Percentiles rank a stretch among this genome's conserved stretches.
phyloP scores from a whole-genome alignment of 2,329 filamentous ascomycete species.

The Pyrenochaeta sp. region DNA sequence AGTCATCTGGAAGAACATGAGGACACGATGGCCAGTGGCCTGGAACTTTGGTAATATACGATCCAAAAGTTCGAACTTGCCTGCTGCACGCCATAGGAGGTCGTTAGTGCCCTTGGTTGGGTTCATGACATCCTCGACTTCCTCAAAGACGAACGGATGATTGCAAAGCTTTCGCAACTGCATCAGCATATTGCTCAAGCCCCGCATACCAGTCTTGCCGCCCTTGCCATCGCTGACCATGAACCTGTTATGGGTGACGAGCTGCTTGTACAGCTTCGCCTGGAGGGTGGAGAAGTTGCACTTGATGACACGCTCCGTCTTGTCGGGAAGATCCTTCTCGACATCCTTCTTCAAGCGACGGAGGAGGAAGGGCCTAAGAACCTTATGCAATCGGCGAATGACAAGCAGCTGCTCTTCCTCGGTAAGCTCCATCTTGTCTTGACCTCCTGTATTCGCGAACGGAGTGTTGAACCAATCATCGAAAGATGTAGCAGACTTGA shows the following conservation, averaged over 20 bases:
- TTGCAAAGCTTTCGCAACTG: slow-evolving; percentile 98
- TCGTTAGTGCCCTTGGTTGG: slow-evolving; percentile 89
- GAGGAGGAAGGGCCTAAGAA: slow-evolving; percentile 93
- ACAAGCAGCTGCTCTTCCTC: slow-evolving; percentile 99
- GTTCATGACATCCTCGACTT: slow-evolving; percentile 98
- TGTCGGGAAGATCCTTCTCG: slow-evolving; percentile 97
- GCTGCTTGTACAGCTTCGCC: slow-evolving; percentile 93
- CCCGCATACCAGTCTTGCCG: slow-evolving; percentile 91
- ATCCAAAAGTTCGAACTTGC: slow-evolving; percentile 96
- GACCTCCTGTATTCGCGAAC: slow-evolving; percentile 95
- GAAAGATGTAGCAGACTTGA: slow-evolving; percentile 98
- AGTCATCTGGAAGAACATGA: slow-evolving; percentile 99
- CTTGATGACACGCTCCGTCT: slow-evolving; percentile 99
- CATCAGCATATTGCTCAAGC: slow-evolving; percentile 99
- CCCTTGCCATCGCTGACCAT: slow-evolving; percentile 94
- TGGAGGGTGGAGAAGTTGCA: slow-evolving; percentile 97
- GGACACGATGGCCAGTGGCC: slow-evolving; percentile 86
- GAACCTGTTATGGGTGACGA: slow-evolving; percentile 94
- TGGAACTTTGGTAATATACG: slow-evolving; percentile 93
- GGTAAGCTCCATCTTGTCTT: slow-evolving; percentile 98
- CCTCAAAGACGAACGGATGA: slow-evolving; percentile 97
- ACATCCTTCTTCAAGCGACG: slow-evolving; percentile 99
- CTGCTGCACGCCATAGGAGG: slow-evolving; percentile 90
- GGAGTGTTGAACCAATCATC: slow-evolving; percentile 99
- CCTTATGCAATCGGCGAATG: slow-evolving; percentile 97